Evolutionary conservation across 306 rosid genomes (phyloP).

Genomic region (Castanea crenata): DNA sequence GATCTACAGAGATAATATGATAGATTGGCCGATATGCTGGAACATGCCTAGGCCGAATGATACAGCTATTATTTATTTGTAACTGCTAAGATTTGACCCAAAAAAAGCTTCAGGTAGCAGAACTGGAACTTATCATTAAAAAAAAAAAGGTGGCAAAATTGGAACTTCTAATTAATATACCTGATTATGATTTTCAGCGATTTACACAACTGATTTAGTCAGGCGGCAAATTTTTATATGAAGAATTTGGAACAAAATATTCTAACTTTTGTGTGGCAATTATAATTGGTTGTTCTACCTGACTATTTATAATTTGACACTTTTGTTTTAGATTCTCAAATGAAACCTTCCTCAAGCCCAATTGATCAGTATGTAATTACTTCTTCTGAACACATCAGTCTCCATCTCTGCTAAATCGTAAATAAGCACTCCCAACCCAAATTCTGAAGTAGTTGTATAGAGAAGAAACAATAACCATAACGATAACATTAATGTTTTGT

Average conservation of each 20-base stretch:
- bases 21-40: background rate
- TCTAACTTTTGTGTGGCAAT: background rate
- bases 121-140: background rate
- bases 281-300: background rate
- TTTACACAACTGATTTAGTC: background rate
- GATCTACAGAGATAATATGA: background rate
- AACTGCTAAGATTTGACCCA: background rate
- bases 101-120: background rate
- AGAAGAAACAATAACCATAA: background rate
- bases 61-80: background rate
- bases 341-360: background rate
- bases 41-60: background rate
- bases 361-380: background rate
- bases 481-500: background rate
- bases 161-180: background rate
- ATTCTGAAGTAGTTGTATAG: background rate
- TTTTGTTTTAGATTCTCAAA: background rate
- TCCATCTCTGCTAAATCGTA: background rate
- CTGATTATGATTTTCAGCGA: background rate
- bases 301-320: background rate
- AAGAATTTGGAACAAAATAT: background rate
- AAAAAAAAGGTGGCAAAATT: background rate
- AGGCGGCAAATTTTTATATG: background rate
- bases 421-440: background rate
- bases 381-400: background rate